Percentiles rank a stretch among this genome's conserved stretches.
Evolutionary conservation across 371 early-diverging fungal species (phyloP).

Genomic region (Mucor mucedo): DNA sequence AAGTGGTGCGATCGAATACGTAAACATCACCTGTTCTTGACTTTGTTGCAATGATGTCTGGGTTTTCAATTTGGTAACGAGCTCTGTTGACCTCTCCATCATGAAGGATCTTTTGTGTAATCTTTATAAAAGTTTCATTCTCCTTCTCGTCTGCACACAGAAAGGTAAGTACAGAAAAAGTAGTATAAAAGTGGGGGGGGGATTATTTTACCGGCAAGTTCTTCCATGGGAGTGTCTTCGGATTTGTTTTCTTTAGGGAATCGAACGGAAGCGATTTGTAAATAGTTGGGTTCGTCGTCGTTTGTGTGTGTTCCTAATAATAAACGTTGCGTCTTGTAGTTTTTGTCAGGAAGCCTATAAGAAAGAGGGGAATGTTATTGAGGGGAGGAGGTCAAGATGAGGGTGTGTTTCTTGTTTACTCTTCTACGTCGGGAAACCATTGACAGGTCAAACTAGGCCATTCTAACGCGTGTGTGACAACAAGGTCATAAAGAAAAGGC

Average conservation of each 20-base stretch:
- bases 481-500: constrained; percentile 97
- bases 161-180: background rate
- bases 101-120: constrained; percentile 92
- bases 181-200: constrained; percentile 16
- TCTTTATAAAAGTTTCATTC: constrained; percentile 83
- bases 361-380: background rate
- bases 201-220: constrained; percentile 62
- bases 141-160: constrained; percentile 47
- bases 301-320: constrained; percentile 98
- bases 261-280: constrained; percentile 93
- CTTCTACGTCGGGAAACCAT: constrained; percentile 98
- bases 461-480: constrained; percentile 97
- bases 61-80: constrained; percentile 94
- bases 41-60: constrained; percentile 96
- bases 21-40: constrained; percentile 94
- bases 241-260: constrained; percentile 80
- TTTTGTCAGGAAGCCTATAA: constrained; percentile 75
- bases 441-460: constrained; percentile 99
- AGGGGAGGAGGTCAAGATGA: no score
- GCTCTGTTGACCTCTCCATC: constrained; percentile 97
- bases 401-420: constrained; percentile 47
- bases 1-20: constrained; percentile 98
- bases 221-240: constrained; percentile 73
- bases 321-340: constrained; percentile 86
- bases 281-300: constrained; percentile 94